These are phyloP conservation scores for Fusarium paranaense DNA, from an alignment of 2,329 filamentous ascomycete genomes.

Conservation along the genomic window DNA sequence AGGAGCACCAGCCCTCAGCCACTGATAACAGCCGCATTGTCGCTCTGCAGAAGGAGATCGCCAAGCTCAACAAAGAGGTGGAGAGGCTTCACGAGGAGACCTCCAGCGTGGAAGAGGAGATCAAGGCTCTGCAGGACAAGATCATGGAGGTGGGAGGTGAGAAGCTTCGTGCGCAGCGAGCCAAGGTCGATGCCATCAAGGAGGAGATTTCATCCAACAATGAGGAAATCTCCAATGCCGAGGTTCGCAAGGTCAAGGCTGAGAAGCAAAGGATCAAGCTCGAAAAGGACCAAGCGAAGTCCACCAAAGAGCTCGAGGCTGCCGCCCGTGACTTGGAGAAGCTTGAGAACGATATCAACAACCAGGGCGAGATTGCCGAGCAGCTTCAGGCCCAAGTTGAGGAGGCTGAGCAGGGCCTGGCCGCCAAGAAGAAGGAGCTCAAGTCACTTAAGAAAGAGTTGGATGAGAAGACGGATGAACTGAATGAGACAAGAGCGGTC, in stretches of 20 bases:
- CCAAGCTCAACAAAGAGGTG: conserved; percentile 80
- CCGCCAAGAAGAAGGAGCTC: conserved; percentile 84
- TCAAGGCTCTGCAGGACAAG: conserved; percentile 91
- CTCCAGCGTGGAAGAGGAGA: conserved; percentile 91
- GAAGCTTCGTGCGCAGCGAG: conserved; percentile 87
- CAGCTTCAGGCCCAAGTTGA: conserved; percentile 80
- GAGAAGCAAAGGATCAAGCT: conserved; percentile 93
- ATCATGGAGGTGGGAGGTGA: conserved; percentile 99
- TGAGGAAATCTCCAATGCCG: conserved; percentile 86
- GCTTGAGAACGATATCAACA: conserved; percentile 81
- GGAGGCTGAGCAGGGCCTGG: conserved; percentile 82
- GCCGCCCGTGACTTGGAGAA: conserved; percentile 79
- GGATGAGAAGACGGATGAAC: conserved; percentile 84
- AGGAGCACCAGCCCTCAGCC: conserved; percentile 84
- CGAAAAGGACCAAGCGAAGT: conserved; percentile 83
- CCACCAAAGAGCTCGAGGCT: conserved; percentile 80
- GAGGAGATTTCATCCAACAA: conserved; percentile 84
- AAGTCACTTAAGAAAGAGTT: conserved; percentile 83
- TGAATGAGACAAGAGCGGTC: conserved; percentile 87
- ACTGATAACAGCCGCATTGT: conserved; percentile 80
- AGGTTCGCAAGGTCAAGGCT: conserved; percentile 90
- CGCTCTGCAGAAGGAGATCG: conserved; percentile 81
- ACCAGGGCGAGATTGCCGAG: conserved; percentile 80
- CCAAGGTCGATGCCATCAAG: conserved; percentile 89
- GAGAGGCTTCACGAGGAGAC: conserved; percentile 85